Percentiles rank a stretch among this genome's conserved stretches.
Evolutionary conservation across 306 rosid species (phyloP).

Genomic region (Cucumis hystrix): DNA sequence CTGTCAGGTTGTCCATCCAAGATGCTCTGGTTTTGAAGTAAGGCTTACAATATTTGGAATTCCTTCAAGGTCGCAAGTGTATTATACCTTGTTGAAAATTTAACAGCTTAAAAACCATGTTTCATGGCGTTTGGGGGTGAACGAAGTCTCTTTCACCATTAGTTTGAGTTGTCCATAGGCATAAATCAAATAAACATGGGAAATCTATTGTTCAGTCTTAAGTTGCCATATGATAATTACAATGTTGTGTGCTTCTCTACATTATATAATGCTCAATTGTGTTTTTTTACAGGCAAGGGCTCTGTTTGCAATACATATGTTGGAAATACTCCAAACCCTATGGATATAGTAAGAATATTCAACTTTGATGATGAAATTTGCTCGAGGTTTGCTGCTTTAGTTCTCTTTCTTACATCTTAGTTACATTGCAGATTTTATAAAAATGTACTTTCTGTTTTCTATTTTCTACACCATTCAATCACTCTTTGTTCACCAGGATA

Average conservation of each 20-base stretch:
- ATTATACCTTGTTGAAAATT: neutral
- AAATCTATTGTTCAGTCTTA: neutral
- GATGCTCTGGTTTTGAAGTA: neutral
- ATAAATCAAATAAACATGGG: neutral
- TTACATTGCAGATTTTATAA: neutral
- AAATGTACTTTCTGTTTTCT: too few species aligned
- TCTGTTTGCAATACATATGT: conserved; percentile 57
- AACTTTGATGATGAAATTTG: conserved; percentile 63
- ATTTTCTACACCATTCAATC: neutral
- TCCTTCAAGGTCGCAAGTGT: neutral
- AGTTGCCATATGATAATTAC: neutral
- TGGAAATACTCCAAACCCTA: conserved; percentile 53
- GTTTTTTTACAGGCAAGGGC: conserved; percentile 47
- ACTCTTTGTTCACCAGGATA: conserved; percentile 38
- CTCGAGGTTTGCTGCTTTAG: conserved; percentile 40
- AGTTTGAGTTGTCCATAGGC: neutral
- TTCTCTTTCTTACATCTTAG: neutral
- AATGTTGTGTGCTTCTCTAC: neutral
- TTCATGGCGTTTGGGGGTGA: neutral
- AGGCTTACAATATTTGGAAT: neutral
- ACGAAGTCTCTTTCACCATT: neutral
- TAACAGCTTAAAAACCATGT: neutral
- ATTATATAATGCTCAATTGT: neutral
- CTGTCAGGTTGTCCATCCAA: neutral
- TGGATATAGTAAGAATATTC: conserved; percentile 79